phyloP scores from a whole-genome alignment of 225 moss, liverwort and hornwort species.

The Neckera pumila region DNA sequence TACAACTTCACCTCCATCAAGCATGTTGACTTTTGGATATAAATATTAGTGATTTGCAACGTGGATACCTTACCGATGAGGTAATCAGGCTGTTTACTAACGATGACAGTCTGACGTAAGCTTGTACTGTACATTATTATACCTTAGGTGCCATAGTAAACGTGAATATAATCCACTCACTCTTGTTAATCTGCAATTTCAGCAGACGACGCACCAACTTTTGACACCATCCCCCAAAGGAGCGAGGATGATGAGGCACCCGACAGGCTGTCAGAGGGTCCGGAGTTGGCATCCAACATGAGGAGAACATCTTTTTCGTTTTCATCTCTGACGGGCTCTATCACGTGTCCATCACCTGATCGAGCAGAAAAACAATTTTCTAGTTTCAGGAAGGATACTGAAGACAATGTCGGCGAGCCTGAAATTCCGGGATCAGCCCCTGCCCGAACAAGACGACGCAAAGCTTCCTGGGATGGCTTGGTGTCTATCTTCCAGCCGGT shows the following conservation, averaged over 20 bases:
- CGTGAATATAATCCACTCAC: neutral
- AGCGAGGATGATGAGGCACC: neutral
- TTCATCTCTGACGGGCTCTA: conserved; percentile 29
- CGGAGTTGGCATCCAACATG: conserved; percentile 31
- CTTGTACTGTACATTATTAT: neutral
- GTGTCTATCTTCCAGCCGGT: conserved; percentile 53
- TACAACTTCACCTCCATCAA: neutral
- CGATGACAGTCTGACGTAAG: neutral
- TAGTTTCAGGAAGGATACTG: conserved; percentile 65
- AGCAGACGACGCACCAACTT: neutral
- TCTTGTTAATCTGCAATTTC: neutral
- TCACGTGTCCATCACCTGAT: conserved; percentile 31
- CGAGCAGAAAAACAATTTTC: conserved; percentile 25
- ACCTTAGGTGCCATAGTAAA: neutral
- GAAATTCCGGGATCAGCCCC: conserved; percentile 21
- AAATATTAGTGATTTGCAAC: neutral
- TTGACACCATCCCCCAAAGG: neutral
- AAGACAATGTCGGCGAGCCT: neutral
- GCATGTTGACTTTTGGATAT: neutral
- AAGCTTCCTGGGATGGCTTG: conserved; percentile 56
- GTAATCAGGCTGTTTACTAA: neutral
- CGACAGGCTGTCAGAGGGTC: conserved; percentile 15
- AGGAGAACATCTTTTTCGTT: conserved; percentile 63
- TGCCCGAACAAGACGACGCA: conserved; percentile 23
- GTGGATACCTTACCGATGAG: neutral